phyloP scores from a whole-genome alignment of 192 early-diverging fungal genomes.

The Entomortierella beljakovae region DNA sequence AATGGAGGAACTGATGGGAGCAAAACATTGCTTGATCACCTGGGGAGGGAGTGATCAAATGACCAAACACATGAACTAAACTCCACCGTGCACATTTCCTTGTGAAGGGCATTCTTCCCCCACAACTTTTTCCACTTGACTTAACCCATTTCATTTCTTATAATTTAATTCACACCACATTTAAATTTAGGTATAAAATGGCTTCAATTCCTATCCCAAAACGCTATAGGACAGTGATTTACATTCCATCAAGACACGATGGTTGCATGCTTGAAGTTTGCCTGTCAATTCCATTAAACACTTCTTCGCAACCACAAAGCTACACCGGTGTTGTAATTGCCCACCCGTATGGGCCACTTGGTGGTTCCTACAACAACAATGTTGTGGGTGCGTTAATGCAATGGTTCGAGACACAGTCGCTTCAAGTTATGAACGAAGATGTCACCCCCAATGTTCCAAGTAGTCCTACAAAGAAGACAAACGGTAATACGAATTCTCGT shows the following conservation, averaged over 20 bases:
- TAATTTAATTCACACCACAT: neutral
- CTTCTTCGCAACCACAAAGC: constrained; percentile 11
- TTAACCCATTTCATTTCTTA: neutral
- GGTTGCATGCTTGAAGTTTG: constrained; percentile 35
- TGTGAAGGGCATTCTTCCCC: neutral
- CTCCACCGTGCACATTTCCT: too few species aligned
- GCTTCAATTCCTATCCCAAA: constrained; percentile 48
- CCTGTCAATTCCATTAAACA: constrained; percentile 32
- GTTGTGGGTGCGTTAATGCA: constrained; percentile 47
- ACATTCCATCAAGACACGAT: constrained; percentile 37
- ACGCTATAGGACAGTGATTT: constrained; percentile 25
- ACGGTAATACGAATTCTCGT: neutral
- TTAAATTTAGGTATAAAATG: constrained; percentile 9
- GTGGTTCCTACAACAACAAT: constrained; percentile 47
- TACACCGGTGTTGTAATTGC: constrained; percentile 55
- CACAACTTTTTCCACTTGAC: neutral
- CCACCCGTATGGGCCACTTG: constrained; percentile 58
- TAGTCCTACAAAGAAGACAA: neutral
- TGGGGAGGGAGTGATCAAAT: too few species aligned
- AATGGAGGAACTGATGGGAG: too few species aligned
- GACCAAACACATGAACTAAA: too few species aligned
- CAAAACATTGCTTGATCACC: too few species aligned
- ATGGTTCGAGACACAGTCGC: constrained; percentile 46
- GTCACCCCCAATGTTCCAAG: neutral
- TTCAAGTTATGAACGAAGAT: constrained; percentile 15